Percentiles rank a stretch among this genome's conserved stretches.
Evolutionary conservation across 495 filamentous ascomycete genomes (phyloP).

Genomic region (Tuber calosporum): DNA sequence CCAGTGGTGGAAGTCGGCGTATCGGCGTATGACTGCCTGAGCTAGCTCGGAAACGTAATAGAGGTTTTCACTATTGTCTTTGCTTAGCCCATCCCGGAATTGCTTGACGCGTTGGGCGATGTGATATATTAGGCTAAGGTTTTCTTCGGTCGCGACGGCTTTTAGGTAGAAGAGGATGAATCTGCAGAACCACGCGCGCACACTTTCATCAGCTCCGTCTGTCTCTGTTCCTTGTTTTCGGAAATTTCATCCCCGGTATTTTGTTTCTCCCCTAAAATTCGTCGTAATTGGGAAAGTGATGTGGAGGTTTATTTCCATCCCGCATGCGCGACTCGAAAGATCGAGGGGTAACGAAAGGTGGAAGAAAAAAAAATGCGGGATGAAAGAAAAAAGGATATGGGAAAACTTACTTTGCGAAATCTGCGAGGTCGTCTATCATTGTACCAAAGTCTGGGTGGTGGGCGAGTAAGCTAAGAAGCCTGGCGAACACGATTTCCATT

Average conservation of each 20-base stretch:
- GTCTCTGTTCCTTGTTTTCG: conserved; percentile 34
- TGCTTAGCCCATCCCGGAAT: conserved; percentile 67
- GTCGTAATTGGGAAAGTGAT: background rate
- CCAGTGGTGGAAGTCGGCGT: conserved; percentile 65
- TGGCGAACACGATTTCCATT: conserved; percentile 78
- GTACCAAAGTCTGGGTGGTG: conserved; percentile 88
- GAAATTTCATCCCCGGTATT: conserved; percentile 16
- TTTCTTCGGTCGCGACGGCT: conserved; percentile 73
- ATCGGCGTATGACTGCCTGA: conserved; percentile 71
- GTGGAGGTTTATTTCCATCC: background rate
- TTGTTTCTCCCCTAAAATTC: background rate
- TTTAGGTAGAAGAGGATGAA: conserved; percentile 87
- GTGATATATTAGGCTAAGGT: conserved; percentile 82
- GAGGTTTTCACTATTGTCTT: conserved; percentile 56
- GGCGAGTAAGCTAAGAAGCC: conserved; percentile 77
- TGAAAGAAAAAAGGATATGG: conserved; percentile 10
- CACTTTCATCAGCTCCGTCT: conserved; percentile 43
- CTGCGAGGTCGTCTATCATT: conserved; percentile 60
- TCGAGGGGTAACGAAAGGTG: background rate
- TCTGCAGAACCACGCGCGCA: conserved; percentile 43
- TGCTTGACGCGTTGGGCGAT: conserved; percentile 89
- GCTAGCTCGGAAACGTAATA: conserved; percentile 86
- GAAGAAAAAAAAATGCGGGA: conserved; percentile 13
- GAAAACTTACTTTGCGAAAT: conserved; percentile 55
- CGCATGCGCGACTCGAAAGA: background rate